These are phyloP conservation scores for Teunomyces atbi DNA, from an alignment of 805 yeast species.

Conservation along the genomic window DNA sequence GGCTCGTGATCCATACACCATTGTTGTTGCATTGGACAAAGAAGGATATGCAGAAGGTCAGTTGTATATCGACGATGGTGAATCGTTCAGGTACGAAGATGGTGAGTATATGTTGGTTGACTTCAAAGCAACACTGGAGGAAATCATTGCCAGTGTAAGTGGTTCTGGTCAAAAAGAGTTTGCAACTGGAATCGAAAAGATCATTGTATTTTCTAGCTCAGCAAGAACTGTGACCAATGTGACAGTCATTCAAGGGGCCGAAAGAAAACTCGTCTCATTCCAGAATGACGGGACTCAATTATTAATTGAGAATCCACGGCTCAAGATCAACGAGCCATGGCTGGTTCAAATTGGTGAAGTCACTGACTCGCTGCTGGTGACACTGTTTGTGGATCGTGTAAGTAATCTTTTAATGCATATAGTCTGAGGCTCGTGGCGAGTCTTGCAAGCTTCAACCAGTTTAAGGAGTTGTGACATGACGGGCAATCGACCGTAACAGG, in stretches of 20 bases:
- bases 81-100: conserved; percentile 53
- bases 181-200: conserved; percentile 46
- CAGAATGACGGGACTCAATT: conserved; percentile 3
- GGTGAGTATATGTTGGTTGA: conserved; percentile 50
- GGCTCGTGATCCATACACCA: conserved; percentile 77
- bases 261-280: background rate
- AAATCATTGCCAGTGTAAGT: conserved; percentile 17
- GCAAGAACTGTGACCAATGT: conserved; percentile 16
- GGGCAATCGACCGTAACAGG: conserved; percentile 13
- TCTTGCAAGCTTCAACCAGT: conserved; percentile 20
- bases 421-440: conserved; percentile 20
- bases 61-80: conserved; percentile 84
- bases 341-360: conserved; percentile 21
- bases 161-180: conserved; percentile 7
- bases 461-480: conserved; percentile 13
- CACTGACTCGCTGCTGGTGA: background rate
- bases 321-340: conserved; percentile 51
- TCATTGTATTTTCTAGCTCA: conserved; percentile 46
- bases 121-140: conserved; percentile 37
- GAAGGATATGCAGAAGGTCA: conserved; percentile 53
- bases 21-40: conserved; percentile 57
- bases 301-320: conserved; percentile 49
- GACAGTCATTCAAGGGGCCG: conserved; percentile 32
- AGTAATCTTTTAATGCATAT: conserved; percentile 14
- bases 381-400: background rate